Evolutionary conservation across 495 filamentous ascomycete genomes (phyloP), one percentile per base, ranked within the genome.

Genomic region (Xylaria palmicola): DNA sequence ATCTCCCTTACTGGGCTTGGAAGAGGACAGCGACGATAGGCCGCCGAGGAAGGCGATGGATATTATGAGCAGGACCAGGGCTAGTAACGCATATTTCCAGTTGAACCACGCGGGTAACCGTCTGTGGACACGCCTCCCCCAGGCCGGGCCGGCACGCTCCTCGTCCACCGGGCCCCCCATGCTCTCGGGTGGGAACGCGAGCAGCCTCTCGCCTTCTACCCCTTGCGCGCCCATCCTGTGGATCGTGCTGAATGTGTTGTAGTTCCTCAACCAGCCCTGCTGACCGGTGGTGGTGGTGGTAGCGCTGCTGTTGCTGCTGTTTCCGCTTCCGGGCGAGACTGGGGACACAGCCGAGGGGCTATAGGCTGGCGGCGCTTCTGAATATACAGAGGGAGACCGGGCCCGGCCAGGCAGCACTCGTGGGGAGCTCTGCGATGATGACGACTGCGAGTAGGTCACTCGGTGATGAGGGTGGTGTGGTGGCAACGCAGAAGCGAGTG

Each of bases 351-450:
- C 72, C 4, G 72, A 77, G 5, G 77, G 75, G 3, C 75, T 75
- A 59, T 80, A 81, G 0, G 77, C 77, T 1, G 79, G 79, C 17
- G 77, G 79, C 4, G 76, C 77, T 29, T 81, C 77, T 13, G 68
- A 67, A 49, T 74, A 76, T 57, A 74, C 36, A 32, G 71, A 67
- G 37, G 65, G 57, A 1, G 67, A 64, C 36, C 64, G 45, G 6
- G 60, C 53, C 45, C 55, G 45, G 34, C 43, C 56, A 30, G 50
- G 44, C 20, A 60, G 59, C 13, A 12, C 22, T 45, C 32, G 47
- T 27, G 57, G 43, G 36, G 55, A 30, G n/a, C 32, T 49, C 5
- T 54, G 53, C n/a, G 63, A 56, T 19, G 63, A 34, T 70, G 70
- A 70, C 65, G 68, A 67, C 32, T 59, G 65, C 22, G 61, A 54